Conservation (phyloP, 139 green algal species). For the Tetradesmus obliquus region DNA sequence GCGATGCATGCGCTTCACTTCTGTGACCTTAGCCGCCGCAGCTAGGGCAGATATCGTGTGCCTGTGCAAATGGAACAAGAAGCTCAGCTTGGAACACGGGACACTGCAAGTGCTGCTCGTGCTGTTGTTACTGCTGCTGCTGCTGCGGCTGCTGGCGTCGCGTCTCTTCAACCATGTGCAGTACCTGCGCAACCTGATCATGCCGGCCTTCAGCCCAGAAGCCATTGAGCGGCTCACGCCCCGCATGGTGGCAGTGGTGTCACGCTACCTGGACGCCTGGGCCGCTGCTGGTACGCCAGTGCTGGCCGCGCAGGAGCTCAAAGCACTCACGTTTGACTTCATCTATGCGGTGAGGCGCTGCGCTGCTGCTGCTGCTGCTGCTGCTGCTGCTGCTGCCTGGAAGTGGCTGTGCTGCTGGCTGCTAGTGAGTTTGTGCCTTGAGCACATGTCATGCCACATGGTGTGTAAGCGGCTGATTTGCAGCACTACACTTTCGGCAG, state of each 20-base stretch:
- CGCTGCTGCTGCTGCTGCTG: neutral
- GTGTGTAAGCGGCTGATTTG: no score
- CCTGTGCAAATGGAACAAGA: no score
- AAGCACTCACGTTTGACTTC: constrained; percentile 20
- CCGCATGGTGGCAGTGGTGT: neutral
- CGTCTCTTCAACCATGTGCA: neutral
- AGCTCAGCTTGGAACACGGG: no score
- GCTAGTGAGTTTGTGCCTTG: no score
- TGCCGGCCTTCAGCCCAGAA: constrained; percentile 30
- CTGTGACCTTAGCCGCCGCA: no score
- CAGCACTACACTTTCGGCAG: no score
- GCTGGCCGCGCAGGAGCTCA: neutral
- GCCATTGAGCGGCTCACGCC: constrained; percentile 2
- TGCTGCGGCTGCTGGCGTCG: neutral
- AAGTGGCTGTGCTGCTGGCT: no score
- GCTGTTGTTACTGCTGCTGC: neutral
- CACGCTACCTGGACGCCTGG: neutral
- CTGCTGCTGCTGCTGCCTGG: no score
- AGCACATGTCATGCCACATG: no score
- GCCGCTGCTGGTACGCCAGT: neutral
- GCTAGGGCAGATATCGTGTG: no score
- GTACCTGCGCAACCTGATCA: constrained; percentile 39
- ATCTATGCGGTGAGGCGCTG: neutral
- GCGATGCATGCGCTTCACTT: no score
- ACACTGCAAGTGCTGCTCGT: no score